Evolutionary conservation across 768 basidiomycete genomes (phyloP), one percentile per base, ranked within the genome.

Genomic region (Kwoniella heveanensis): DNA sequence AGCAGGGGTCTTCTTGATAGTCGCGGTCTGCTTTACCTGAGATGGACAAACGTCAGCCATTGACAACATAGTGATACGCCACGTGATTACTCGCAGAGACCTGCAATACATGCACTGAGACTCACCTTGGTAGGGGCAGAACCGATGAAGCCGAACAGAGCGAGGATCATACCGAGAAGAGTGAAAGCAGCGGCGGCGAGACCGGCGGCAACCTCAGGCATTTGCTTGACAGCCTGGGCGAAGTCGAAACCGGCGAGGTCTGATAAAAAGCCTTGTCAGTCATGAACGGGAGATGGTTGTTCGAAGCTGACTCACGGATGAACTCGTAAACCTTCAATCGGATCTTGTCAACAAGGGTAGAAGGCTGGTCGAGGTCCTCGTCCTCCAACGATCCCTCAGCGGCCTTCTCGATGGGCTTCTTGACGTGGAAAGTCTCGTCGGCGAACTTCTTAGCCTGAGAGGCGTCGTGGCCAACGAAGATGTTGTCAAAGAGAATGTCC

Each of bases 391-490:
- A 83, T 6, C 78, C 77, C 81, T 89, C 87, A 50, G 84, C 84
- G 57, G 77, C 86, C 71, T 85, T 83, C 81, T 97, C 95, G 51
- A 92, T 83, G 9, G 86, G 81, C 79, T 90, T 88, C 87, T 97
- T 98, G 81, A 95, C 79, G 70, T 87, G 86, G 82, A 90, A 99
- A n/a, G 92, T 91, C 82, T 94, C 91, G 17, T 83, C 82, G 60
- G 92, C 91, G 70, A 99, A 81, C 12, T 83, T 81, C 80, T 90
- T 87, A 66, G 96, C 96, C 64, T 95, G 92, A 39, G 87, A 86
- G 62, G 86, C 77, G 21, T 92, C 94, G 84, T 93, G 89, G 63
- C 93, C 93, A 62, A 99, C 81, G 83, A 92, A 98, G 77, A 99
- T 87, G 71, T 79, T 79, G 70, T 79, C 78, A 63, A 78, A 80